Conservation (phyloP, 306 rosid species). For the Hippophae gyantsensis region DNA sequence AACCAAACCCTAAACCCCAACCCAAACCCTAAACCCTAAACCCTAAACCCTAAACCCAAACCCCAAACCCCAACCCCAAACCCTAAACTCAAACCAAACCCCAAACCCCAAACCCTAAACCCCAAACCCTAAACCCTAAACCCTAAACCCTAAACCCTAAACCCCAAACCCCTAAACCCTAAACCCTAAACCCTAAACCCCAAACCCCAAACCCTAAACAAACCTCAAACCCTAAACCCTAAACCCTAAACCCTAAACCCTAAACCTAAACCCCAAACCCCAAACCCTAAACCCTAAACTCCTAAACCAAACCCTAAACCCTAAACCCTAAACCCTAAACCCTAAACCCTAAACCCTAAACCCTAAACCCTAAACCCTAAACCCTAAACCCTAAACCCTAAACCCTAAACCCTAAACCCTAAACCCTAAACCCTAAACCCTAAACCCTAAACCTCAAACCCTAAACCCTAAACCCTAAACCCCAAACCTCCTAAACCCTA, state of each 20-base stretch:
- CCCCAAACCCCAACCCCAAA: constrained; percentile 14
- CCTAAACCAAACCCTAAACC: too few species aligned
- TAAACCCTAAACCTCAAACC: constrained; percentile 8
- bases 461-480: constrained; percentile 9
- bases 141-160: constrained; percentile 11
- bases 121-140: constrained; percentile 17
- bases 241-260: constrained; percentile 16
- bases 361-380: constrained; percentile 17
- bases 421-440: constrained; percentile 17
- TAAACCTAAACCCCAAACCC: background rate
- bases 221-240: too few species aligned
- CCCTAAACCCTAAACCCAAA: constrained; percentile 8
- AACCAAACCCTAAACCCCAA: constrained; percentile 7
- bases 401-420: constrained; percentile 18
- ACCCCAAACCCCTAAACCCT: constrained; percentile 13
- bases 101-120: too few species aligned
- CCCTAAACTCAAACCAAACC: too few species aligned
- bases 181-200: constrained; percentile 8
- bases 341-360: constrained; percentile 16
- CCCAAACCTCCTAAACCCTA: constrained; percentile 7
- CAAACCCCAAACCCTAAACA: too few species aligned
- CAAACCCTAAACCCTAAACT: constrained; percentile 5
- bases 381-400: constrained; percentile 19
- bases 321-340: constrained; percentile 11
- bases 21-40: constrained; percentile 7